Percentiles rank a stretch among this genome's conserved stretches.
Conservation (phyloP, 1,139 yeast species). For the Casaregolazyma suthepensis region DNA sequence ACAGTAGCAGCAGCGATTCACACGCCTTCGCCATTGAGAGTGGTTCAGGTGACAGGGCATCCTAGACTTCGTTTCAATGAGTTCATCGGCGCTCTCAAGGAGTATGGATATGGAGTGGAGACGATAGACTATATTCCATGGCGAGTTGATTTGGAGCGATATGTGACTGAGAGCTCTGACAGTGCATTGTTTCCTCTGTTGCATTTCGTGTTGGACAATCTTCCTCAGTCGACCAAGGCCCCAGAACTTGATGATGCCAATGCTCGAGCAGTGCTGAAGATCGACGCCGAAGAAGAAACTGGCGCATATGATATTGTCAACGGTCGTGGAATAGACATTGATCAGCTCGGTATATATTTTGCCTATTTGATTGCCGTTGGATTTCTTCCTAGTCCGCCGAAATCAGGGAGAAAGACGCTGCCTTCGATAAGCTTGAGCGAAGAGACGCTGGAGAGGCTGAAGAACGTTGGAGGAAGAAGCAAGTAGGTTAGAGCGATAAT, state of each 20-base stretch:
- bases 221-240: conserved; percentile 87
- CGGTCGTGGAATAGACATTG: conserved; percentile 67
- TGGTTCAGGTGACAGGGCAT: conserved; percentile 95
- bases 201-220: conserved; percentile 87
- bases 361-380: conserved; percentile 75
- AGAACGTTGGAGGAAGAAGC: conserved; percentile 83
- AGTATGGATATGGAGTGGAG: conserved; percentile 66
- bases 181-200: conserved; percentile 87
- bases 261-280: conserved; percentile 56
- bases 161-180: conserved; percentile 62
- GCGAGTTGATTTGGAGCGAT: conserved; percentile 69
- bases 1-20: conserved; percentile 77
- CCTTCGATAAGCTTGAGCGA: conserved; percentile 54
- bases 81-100: conserved; percentile 57
- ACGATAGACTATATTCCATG: conserved; percentile 68
- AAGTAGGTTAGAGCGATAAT: conserved; percentile 19
- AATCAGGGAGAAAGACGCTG: conserved; percentile 39
- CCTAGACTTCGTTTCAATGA: conserved; percentile 81
- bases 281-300: conserved; percentile 50
- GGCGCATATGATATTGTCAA: conserved; percentile 43
- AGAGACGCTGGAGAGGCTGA: conserved; percentile 58
- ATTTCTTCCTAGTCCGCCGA: conserved; percentile 58
- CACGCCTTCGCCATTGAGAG: conserved; percentile 48
- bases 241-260: conserved; percentile 90
- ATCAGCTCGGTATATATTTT: conserved; percentile 68